These are phyloP conservation scores for Ogataea trehalophila DNA, from an alignment of 805 yeast genomes.

Conservation along the genomic window DNA sequence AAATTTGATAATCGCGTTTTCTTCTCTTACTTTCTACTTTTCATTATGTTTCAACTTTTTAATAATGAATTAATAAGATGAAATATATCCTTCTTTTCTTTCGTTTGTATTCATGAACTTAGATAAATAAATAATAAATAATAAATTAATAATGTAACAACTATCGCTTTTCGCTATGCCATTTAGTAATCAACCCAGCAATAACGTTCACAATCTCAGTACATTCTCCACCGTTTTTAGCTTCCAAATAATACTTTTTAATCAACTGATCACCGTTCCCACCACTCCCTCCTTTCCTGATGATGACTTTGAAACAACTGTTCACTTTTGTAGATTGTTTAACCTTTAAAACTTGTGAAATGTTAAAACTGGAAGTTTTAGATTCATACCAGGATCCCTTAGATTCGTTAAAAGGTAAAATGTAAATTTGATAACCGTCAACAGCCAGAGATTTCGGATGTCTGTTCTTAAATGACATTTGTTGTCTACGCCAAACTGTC, in stretches of 20 bases:
- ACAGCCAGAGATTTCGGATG: slow-evolving; percentile 81
- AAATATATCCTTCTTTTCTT: no score
- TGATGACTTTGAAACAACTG: slow-evolving; percentile 74
- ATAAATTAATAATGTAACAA: no score
- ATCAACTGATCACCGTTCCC: slow-evolving; percentile 39
- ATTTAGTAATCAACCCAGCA: slow-evolving; percentile 50
- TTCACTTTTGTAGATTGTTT: slow-evolving; percentile 77
- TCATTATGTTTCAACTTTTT: no score
- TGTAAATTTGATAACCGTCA: slow-evolving; percentile 91
- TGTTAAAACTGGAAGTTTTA: slow-evolving; percentile 83
- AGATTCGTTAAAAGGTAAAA: slow-evolving; percentile 79
- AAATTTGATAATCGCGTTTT: neutral
- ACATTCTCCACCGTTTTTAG: slow-evolving; percentile 54
- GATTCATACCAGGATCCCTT: slow-evolving; percentile 56
- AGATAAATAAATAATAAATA: neutral
- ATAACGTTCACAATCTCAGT: slow-evolving; percentile 74
- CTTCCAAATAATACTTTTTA: slow-evolving; percentile 85
- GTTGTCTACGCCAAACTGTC: slow-evolving; percentile 85
- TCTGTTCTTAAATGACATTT: slow-evolving; percentile 72
- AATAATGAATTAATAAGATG: no score
- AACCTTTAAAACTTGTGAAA: slow-evolving; percentile 67
- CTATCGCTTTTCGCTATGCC: slow-evolving; percentile 17
- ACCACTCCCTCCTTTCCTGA: slow-evolving; percentile 34
- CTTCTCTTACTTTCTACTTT: no score
- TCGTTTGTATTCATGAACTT: no score